Percentiles rank a stretch among this genome's conserved stretches.
Conservation (phyloP, 805 yeast species). For the Candida verbasci region DNA sequence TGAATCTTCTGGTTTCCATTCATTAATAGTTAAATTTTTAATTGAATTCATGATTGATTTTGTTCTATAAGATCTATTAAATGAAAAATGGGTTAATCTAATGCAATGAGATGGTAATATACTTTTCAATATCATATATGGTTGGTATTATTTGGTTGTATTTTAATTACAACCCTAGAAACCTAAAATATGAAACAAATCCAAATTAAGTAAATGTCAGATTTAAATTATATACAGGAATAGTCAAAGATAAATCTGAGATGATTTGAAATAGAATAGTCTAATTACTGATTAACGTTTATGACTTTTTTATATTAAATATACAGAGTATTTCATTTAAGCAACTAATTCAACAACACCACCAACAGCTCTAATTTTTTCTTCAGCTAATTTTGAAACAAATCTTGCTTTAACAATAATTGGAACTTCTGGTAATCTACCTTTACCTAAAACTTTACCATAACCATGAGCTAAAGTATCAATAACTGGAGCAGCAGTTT, state of each 20-base stretch:
- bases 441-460: conserved; percentile 99
- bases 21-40: conserved; percentile 8
- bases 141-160: too few relatives aligned
- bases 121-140: too few relatives aligned
- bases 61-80: conserved; percentile 1
- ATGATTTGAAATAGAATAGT: too few relatives aligned
- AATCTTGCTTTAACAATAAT: conserved; percentile 99
- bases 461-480: conserved; percentile 99
- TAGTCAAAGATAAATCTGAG: too few relatives aligned
- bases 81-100: too few relatives aligned
- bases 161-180: too few relatives aligned
- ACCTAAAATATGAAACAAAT: too few relatives aligned
- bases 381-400: conserved; percentile 98
- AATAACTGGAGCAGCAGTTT: conserved; percentile 95
- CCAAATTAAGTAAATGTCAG: too few relatives aligned
- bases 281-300: too few relatives aligned
- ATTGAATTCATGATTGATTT: conserved; percentile 3
- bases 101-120: too few relatives aligned
- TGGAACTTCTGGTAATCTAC: conserved; percentile 96
- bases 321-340: conserved; percentile 41
- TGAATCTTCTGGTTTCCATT: conserved; percentile 54
- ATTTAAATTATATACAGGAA: too few relatives aligned
- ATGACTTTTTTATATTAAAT: conserved; percentile 9
- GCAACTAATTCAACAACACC: conserved; percentile 99
- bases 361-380: conserved; percentile 99